Conservation (phyloP, 2,329 filamentous ascomycete genomes). For the Colletotrichum phormii region DNA sequence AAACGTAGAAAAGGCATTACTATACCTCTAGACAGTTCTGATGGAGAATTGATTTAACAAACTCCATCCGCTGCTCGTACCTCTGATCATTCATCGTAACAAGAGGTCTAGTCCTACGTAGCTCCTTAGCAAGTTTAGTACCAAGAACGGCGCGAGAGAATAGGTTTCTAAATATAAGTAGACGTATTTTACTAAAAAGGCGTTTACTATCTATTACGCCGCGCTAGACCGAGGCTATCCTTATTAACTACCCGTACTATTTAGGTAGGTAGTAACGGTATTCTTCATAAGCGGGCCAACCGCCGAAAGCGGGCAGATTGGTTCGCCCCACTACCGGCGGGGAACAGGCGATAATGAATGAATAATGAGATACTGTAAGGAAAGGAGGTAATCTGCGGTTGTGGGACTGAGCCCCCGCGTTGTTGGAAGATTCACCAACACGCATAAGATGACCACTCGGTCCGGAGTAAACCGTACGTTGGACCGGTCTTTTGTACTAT, state of each 20-base stretch:
- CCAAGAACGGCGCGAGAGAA: not conserved
- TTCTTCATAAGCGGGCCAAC: not conserved
- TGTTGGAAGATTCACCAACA: not conserved
- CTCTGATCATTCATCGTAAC: not conserved
- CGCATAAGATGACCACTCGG: not conserved
- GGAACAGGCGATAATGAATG: too few relatives aligned
- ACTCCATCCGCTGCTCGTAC: not conserved
- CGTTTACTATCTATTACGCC: not conserved
- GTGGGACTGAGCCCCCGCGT: not conserved
- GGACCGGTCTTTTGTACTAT: not conserved
- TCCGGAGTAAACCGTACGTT: not conserved
- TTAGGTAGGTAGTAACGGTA: not conserved
- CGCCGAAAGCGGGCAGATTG: too few relatives aligned
- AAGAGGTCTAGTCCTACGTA: not conserved
- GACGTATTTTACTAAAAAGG: not conserved
- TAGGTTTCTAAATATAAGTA: constrained; percentile 10
- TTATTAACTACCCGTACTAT: not conserved
- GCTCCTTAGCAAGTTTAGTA: not conserved
- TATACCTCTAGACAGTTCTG: not conserved
- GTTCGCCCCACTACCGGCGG: too few relatives aligned
- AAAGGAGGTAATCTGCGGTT: not conserved
- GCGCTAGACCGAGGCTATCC: too few relatives aligned
- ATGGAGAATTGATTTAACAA: not conserved
- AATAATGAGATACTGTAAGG: not conserved
- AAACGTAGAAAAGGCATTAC: not conserved